Evolutionary conservation across 192 early-diverging fungal genomes (phyloP).

Genomic region (Lobosporangium transversale): DNA sequence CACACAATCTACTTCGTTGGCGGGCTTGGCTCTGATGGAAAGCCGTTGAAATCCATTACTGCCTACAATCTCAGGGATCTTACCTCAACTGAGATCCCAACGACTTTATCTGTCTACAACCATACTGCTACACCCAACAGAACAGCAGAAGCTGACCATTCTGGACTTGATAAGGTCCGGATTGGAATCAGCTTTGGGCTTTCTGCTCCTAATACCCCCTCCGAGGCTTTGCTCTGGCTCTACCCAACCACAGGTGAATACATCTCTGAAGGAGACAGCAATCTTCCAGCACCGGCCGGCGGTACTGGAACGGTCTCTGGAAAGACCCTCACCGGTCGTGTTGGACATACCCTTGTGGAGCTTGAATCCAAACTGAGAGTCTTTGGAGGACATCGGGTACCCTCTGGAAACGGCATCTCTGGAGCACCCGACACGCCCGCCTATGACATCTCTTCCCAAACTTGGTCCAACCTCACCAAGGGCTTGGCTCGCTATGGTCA

Average conservation of each 20-base stretch:
- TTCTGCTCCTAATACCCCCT: background rate
- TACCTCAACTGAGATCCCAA: constrained; percentile 11
- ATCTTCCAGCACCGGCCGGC: background rate
- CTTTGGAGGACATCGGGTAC: constrained; percentile 5
- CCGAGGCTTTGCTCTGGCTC: constrained; percentile 16
- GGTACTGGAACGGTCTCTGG: background rate
- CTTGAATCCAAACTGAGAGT: constrained; percentile 22
- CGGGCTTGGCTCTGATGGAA: constrained; percentile 13
- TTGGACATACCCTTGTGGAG: constrained; percentile 22
- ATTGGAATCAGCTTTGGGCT: constrained; percentile 31
- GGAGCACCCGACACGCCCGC: constrained; percentile 16
- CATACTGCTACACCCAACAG: constrained; percentile 16
- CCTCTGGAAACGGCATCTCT: background rate
- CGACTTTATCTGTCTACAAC: constrained; percentile 6
- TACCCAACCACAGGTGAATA: constrained; percentile 6
- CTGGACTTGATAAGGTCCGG: background rate
- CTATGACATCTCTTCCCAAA: constrained; percentile 1
- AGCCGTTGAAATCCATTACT: constrained; percentile 13
- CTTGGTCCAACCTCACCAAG: constrained; percentile 15
- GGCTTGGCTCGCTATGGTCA: constrained; percentile 21
- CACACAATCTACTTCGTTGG: constrained; percentile 38
- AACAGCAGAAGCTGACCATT: background rate
- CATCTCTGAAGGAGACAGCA: background rate
- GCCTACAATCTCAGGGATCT: constrained; percentile 14
- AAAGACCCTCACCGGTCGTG: background rate